These are phyloP conservation scores for Kazachstania sp. DNA, from an alignment of 1,139 yeast species.

Conservation along the genomic window DNA sequence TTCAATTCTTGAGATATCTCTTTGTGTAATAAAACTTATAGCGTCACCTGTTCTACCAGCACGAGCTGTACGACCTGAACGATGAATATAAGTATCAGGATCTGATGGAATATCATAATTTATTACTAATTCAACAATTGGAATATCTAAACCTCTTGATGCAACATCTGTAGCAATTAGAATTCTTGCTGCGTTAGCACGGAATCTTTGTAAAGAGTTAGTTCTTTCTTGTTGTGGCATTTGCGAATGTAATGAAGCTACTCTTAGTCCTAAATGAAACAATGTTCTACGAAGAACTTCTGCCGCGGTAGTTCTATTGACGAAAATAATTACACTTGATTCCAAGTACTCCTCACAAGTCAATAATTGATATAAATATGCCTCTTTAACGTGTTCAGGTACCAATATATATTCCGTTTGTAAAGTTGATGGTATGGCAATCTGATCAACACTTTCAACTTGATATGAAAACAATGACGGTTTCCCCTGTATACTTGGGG, in stretches of 20 bases:
- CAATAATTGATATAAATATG: slow-evolving; percentile 65
- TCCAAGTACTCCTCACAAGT: slow-evolving; percentile 54
- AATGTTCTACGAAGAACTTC: slow-evolving; percentile 74
- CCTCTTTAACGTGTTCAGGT: slow-evolving; percentile 86
- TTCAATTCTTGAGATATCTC: slow-evolving; percentile 71
- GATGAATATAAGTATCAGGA: slow-evolving; percentile 91
- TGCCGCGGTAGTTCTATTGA: slow-evolving; percentile 83
- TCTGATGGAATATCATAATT: slow-evolving; percentile 93
- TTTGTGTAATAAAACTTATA: slow-evolving; percentile 70
- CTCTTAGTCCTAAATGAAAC: slow-evolving; percentile 63
- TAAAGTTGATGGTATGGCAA: slow-evolving; percentile 74
- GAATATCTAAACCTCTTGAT: slow-evolving; percentile 94
- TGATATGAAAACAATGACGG: slow-evolving; percentile 72
- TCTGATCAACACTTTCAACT: slow-evolving; percentile 57
- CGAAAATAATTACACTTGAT: slow-evolving; percentile 75
- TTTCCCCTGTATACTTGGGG: slow-evolving; percentile 52
- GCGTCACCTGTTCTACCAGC: slow-evolving; percentile 79
- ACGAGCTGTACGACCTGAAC: slow-evolving; percentile 99
- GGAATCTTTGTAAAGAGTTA: slow-evolving; percentile 80
- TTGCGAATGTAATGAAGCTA: slow-evolving; percentile 87
- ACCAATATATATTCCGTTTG: slow-evolving; percentile 45
- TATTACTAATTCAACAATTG: slow-evolving; percentile 78
- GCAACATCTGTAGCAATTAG: slow-evolving; percentile 95
- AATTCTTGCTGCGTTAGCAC: slow-evolving; percentile 90
- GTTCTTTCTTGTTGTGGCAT: slow-evolving; percentile 91